Base-by-base conservation (phyloP, 768 basidiomycete genomes). In the Lyophyllum decastes region DNA sequence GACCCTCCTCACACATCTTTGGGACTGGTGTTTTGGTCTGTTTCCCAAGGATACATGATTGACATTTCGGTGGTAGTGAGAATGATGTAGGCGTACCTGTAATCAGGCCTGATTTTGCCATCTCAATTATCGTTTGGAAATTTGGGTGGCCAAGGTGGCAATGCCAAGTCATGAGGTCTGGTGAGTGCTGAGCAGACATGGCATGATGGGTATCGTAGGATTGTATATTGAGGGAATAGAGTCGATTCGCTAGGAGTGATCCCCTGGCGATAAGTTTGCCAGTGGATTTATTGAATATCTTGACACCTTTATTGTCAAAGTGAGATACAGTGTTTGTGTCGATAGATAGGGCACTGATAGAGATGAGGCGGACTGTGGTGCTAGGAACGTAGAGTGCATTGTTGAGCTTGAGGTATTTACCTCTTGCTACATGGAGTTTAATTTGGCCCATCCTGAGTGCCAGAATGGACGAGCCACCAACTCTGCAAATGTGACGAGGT, bases 41-140 rank as follows among this genome's bases (percentile, higher is more conserved):
- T 62, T 38, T 38, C 78, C 76, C 75, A 41, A 70, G 66, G 24
- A 77, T 64, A 54, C 77, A 78, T 34, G 60, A 59, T 48, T 70
- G 66, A 64, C 73, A 75, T 54, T 63, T 68, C 1, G 64, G 65
- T 59, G 17, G 65, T 57, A 14, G 65, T 57, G 26, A 60, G 40
- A 17, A 58, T 61, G 61, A 69, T 68, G 66, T 67, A 69, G 35
- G 35, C 35, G 14, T 16, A 38, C 35, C 35, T 9, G 6, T 16
- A 3, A 38, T 61, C 57, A 44, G 49, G 40, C 30, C 25, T 4
- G 41, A 12, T 41, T 49, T 16, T 22, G 45, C 52, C 45, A 49
- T 25, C 27, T 55, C 47, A 24, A 72, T 51, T 6, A 50, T 45
- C 0, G 49, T 17, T 22, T 52, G 57, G 17, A 47, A 58, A 24